A percentile compares a stretch with the other conserved stretches of the same genome.
Evolutionary conservation across 768 basidiomycete genomes (phyloP).

Genomic region (Lyophyllum semitale): DNA sequence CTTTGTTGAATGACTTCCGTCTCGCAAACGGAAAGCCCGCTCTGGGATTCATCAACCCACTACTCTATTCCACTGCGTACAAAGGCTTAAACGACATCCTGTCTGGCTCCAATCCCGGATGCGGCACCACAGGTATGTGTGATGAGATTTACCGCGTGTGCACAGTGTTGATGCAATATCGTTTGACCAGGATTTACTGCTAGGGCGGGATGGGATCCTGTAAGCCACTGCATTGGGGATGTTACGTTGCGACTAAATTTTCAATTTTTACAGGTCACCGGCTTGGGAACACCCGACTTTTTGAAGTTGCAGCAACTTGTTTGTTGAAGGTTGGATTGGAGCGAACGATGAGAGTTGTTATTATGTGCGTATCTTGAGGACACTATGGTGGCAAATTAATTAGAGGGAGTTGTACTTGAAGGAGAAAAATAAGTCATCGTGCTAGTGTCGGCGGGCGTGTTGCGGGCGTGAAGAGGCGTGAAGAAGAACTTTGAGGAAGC

Average conservation of each 20-base stretch:
- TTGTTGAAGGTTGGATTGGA: too few species aligned
- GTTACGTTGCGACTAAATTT: neutral
- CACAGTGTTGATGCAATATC: neutral
- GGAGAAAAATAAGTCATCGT: too few species aligned
- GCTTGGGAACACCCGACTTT: conserved; percentile 67
- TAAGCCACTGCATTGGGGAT: conserved; percentile 24
- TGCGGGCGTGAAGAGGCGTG: too few species aligned
- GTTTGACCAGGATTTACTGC: conserved; percentile 45
- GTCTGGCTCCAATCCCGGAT: conserved; percentile 66
- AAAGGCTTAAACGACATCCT: conserved; percentile 59
- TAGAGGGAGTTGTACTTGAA: too few species aligned
- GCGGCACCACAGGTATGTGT: conserved; percentile 49
- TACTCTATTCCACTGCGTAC: conserved; percentile 41
- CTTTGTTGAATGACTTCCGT: conserved; percentile 64
- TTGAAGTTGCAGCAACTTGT: conserved; percentile 46
- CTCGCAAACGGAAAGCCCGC: conserved; percentile 44
- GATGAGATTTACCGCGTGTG: neutral
- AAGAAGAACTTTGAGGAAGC: too few species aligned
- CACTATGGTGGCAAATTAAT: too few species aligned
- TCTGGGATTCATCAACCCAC: conserved; percentile 62
- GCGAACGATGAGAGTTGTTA: too few species aligned
- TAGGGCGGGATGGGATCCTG: conserved; percentile 53
- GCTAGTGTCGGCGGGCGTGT: too few species aligned
- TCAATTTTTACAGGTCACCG: conserved; percentile 46
- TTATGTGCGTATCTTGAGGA: too few species aligned